Evolutionary conservation across 2,329 filamentous ascomycete species (phyloP).

Genomic region (Pseudocercospora cruenta): DNA sequence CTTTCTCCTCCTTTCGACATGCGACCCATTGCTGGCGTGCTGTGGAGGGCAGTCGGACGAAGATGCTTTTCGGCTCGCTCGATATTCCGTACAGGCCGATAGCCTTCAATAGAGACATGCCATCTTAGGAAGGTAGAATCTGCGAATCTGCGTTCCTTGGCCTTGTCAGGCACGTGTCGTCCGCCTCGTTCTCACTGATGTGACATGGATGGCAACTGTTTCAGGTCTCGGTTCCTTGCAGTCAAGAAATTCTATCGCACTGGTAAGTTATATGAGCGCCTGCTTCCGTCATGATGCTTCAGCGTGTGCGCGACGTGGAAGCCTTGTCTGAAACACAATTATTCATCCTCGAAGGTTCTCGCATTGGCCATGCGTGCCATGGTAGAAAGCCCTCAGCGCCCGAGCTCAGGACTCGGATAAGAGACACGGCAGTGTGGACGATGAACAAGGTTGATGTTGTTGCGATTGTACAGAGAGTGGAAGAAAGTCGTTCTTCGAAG

Average conservation of each 20-base stretch:
- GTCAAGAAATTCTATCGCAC: neutral
- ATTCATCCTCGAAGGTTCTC: neutral
- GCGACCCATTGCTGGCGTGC: neutral
- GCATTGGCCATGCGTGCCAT: too few species aligned
- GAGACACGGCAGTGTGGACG: neutral
- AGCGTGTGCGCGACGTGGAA: neutral
- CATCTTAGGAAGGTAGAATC: neutral
- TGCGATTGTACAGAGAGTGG: neutral
- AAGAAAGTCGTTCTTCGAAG: too few species aligned
- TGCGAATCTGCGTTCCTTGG: neutral
- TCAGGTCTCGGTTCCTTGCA: neutral
- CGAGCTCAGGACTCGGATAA: neutral
- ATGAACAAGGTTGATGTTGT: neutral
- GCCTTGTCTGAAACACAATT: neutral
- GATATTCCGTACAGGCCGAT: neutral
- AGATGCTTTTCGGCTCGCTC: neutral
- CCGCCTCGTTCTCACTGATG: neutral
- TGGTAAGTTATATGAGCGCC: conserved; percentile 1
- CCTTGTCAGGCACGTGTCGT: neutral
- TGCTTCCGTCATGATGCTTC: neutral
- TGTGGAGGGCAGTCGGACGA: neutral
- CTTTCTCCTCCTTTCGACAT: neutral
- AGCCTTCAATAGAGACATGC: neutral
- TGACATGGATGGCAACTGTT: neutral
- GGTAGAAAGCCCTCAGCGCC: neutral